Conservation (phyloP, 345 rosid genomes). For the Acer negundo region DNA sequence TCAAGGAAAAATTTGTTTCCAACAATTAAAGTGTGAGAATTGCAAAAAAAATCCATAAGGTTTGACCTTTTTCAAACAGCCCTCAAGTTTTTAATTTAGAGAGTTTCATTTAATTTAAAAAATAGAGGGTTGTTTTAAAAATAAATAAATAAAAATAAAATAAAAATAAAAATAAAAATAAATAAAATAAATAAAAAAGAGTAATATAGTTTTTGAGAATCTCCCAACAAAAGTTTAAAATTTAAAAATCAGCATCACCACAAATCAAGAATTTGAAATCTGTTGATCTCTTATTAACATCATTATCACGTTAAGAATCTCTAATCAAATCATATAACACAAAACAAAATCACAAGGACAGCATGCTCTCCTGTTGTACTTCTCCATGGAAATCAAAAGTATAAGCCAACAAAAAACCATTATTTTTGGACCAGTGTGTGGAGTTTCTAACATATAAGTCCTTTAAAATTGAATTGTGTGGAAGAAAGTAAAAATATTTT, state of each 20-base stretch:
- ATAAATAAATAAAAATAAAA: no score
- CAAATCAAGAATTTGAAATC: not conserved
- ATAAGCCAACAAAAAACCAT: not conserved
- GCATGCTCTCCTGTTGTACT: not conserved
- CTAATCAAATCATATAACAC: not conserved
- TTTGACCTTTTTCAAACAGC: not conserved
- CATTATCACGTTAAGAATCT: not conserved
- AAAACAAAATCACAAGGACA: not conserved
- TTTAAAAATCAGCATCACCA: not conserved
- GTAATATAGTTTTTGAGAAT: no score
- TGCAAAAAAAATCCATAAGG: not conserved
- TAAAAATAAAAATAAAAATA: no score
- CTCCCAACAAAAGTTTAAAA: not conserved
- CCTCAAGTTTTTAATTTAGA: not conserved
- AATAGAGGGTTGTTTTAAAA: no score
- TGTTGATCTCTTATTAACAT: not conserved
- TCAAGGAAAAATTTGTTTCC: no score
- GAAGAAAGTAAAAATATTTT: not conserved
- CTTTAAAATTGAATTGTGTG: not conserved
- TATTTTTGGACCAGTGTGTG: not conserved
- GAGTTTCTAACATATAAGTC: not conserved
- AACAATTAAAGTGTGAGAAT: no score
- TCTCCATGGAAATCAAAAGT: not conserved
- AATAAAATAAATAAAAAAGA: no score
- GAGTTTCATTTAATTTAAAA: no score